Evolutionary conservation across 176 grass and related monocot genomes (phyloP), one percentile per base, ranked within the genome.

Genomic region (Miscanthus lutarioriparius): DNA sequence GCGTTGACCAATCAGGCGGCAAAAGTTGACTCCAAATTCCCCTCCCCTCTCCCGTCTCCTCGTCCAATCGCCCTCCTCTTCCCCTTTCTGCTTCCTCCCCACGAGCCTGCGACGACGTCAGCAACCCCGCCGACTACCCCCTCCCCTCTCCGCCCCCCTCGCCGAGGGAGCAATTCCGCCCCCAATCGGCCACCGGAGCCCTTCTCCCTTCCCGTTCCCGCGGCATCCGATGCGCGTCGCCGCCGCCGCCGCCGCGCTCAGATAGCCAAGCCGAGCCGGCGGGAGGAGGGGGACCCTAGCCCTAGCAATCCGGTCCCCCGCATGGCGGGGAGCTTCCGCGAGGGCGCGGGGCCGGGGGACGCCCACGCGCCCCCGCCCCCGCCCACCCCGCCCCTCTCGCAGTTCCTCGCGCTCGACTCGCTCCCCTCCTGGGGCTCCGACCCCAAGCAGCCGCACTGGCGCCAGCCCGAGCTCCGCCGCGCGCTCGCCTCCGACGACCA

Each of bases 401-500:
- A 89, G 78, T 92, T 91, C 86, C 59, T 97, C 76, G 79, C 77
- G 10, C 80, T 92, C n/a, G 94, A 92, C 61, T 35, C 83, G 19
- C 74, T 92, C 23, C 65, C 81, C 32, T 27, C 61, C 61, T 63
- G 61, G 61, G 61, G 58, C 25, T 53, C 79, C 79, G 92, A 93
- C n/a, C 56, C 78, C 66, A 90, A 86, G 86, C 67, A 69, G 67
- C 70, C 14, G 75, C 86, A 89, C 79, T 89, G 83, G 89, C 88
- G 88, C 74, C 81, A 76, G 45, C 77, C 36, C 65, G 92, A 97
- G 73, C 68, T 97, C 67, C 63, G 81, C 81, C 76, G 92, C 40
- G 86, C 89, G 51, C 88, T 97, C 20, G 78, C 88, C 22, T 71
- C 88, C 25, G 90, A 90, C 59, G 94, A 94, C 33, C 83, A 87